Base-by-base conservation (phyloP, 106 monocot species). In the Platanthera zijinensis region DNA sequence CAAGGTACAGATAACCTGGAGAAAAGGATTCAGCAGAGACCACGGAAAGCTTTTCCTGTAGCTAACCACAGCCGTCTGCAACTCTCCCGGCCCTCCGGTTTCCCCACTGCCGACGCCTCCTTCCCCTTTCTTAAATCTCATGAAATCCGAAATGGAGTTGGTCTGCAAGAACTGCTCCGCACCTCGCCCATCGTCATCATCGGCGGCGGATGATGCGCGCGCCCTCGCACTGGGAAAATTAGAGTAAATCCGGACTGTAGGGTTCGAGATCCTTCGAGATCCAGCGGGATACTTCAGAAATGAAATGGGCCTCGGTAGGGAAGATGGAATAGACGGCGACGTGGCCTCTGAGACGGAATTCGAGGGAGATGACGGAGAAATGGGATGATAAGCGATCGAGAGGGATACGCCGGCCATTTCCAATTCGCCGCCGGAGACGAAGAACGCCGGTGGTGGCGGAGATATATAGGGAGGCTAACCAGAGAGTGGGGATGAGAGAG, bases 51-150 rank as follows among this genome's bases (percentile, higher is more conserved):
- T 79, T 82, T 90, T 95, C 78, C 78, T 75, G 81, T 86, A 95
- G 69, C 78, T 86, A 57, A 95, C 95, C 7, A 95, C 90, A 18
- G 95, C 92, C 3, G 92, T 92, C 82, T 95, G 92, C 39, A 95
- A 78, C 82, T 95, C n/a, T n/a, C n/a, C n/a, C n/a, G n/a, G n/a
- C n/a, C n/a, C 86, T 0, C 88, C 87, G 9, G 74, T 54, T 10
- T 84, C 79, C 1, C 69, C 70, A 0, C 52, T 75, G 74, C 75
- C 87, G 77, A 61, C 84, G 51, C 76, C 82, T 74, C 30, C 32
- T 32, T 32, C 32, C 32, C 32, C 32, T 32, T 32, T 32, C 32
- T 32, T 32, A 2, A 32, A 32, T 32, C 32, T 32, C 32, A 32
- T 32, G 32, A 32, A 32, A 32, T 32, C 32, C 2, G 32, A 32